A percentile compares a stretch with the other conserved stretches of the same genome.
phyloP scores from a whole-genome alignment of 345 rosid species.

The Linum tenue region DNA sequence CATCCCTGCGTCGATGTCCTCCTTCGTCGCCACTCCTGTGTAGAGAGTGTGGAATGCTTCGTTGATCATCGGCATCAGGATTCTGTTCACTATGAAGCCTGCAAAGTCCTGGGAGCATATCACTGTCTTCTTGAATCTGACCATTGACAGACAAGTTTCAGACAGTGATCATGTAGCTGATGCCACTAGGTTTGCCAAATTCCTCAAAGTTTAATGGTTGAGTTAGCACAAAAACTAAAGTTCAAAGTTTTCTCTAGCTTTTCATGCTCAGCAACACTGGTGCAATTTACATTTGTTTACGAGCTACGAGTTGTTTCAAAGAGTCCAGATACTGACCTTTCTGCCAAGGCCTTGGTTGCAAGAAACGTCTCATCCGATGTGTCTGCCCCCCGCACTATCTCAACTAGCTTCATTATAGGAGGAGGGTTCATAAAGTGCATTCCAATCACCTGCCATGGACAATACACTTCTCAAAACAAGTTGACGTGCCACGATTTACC shows the following conservation, averaged over 20 bases:
- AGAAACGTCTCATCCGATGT: conserved; percentile 68
- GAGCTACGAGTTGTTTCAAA: no score
- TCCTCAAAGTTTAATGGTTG: no score
- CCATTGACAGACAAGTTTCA: neutral
- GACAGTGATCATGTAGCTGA: no score
- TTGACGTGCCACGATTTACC: no score
- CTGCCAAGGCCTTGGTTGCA: conserved; percentile 57
- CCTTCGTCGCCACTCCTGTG: conserved; percentile 91
- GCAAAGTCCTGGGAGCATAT: conserved; percentile 71
- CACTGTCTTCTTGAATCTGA: conserved; percentile 70
- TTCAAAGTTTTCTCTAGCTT: no score
- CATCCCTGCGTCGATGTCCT: conserved; percentile 86
- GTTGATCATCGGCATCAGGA: conserved; percentile 95
- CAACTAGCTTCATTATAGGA: conserved; percentile 87
- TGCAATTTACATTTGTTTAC: no score
- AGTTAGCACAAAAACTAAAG: no score
- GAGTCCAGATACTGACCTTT: conserved; percentile 35
- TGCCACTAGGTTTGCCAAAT: no score
- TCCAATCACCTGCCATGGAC: conserved; percentile 52
- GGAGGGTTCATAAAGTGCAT: conserved; percentile 99
- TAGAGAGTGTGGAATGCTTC: conserved; percentile 73
- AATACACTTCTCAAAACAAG: neutral
- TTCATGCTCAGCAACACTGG: no score
- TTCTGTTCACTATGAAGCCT: conserved; percentile 80
- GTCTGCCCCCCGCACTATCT: conserved; percentile 78